Evolutionary conservation across 1,284 basidiomycete species (phyloP).

Genomic region (Psilocybe mexicana): DNA sequence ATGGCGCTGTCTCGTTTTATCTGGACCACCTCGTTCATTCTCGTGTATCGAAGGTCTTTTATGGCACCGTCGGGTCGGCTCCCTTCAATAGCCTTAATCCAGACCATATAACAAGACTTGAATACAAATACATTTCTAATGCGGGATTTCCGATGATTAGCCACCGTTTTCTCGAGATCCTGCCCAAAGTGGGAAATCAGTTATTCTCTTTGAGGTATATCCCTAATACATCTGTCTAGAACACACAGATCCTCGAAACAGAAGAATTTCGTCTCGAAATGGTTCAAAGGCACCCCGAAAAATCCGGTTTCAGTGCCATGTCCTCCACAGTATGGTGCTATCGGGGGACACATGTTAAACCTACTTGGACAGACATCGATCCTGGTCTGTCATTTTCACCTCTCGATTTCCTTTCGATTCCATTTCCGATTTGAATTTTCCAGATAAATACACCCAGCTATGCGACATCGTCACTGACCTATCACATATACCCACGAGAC

Average conservation of each 20-base stretch:
- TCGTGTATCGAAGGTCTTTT: constrained; percentile 45
- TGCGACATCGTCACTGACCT: constrained; percentile 36
- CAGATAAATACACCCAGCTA: constrained; percentile 44
- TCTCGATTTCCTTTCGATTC: not conserved
- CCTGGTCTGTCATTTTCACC: constrained; percentile 30
- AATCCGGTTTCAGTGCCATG: not conserved
- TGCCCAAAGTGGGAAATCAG: constrained; percentile 25
- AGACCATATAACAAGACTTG: constrained; percentile 37
- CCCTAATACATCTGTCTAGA: not conserved
- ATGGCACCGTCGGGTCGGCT: constrained; percentile 38
- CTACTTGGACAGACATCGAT: constrained; percentile 47
- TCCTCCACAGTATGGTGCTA: constrained; percentile 35
- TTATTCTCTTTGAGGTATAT: not conserved
- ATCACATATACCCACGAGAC: constrained; percentile 5
- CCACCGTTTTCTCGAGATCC: constrained; percentile 23
- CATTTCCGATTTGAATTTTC: not conserved
- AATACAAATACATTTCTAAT: not conserved
- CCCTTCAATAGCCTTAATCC: constrained; percentile 30
- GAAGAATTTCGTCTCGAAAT: not conserved
- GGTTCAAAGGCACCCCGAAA: not conserved
- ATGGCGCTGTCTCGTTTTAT: constrained; percentile 55
- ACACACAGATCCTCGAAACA: not conserved
- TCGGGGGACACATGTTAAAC: constrained; percentile 34
- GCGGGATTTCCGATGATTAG: constrained; percentile 16
- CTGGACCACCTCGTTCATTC: constrained; percentile 51